phyloP scores from a whole-genome alignment of 2,329 filamentous ascomycete genomes.

The Daldinia eschscholtzii region DNA sequence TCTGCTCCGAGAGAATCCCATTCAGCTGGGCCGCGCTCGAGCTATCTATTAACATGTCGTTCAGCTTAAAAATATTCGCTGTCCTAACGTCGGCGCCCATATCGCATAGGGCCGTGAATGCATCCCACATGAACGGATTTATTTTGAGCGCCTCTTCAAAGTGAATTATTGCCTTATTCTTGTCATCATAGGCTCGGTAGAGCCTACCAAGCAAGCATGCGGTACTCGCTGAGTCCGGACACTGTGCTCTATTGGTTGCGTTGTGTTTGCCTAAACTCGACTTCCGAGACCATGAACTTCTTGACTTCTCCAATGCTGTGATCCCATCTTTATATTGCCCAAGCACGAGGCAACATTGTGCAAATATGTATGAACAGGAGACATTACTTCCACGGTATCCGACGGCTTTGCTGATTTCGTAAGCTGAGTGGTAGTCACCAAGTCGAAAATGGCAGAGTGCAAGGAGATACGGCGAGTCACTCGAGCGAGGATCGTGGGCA shows the following conservation, averaged over 20 bases:
- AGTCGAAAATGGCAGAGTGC: constrained; percentile 87
- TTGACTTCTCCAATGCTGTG: constrained; percentile 84
- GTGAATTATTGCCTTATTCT: constrained; percentile 84
- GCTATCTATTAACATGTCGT: constrained; percentile 63
- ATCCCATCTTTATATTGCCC: constrained; percentile 86
- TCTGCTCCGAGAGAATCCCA: constrained; percentile 54
- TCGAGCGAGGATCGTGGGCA: constrained; percentile 84
- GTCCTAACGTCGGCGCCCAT: constrained; percentile 85
- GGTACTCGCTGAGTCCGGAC: constrained; percentile 88
- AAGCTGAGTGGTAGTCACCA: constrained; percentile 86
- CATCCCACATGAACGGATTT: constrained; percentile 99
- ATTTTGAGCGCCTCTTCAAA: constrained; percentile 90
- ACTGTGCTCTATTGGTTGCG: constrained; percentile 77
- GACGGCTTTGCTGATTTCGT: constrained; percentile 80
- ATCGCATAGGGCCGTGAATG: constrained; percentile 89
- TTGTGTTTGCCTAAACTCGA: constrained; percentile 87
- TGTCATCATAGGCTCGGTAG: constrained; percentile 84
- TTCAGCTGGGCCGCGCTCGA: constrained; percentile 58
- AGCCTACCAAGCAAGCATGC: constrained; percentile 88
- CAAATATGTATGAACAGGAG: constrained; percentile 91
- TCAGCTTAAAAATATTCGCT: constrained; percentile 87
- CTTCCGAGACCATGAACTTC: constrained; percentile 78
- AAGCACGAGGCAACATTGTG: constrained; percentile 85
- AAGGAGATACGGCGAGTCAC: constrained; percentile 85
- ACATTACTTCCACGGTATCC: constrained; percentile 80